Conservation (phyloP, 2,329 filamentous ascomycete genomes). For the Pyricularia pennisetigena region DNA sequence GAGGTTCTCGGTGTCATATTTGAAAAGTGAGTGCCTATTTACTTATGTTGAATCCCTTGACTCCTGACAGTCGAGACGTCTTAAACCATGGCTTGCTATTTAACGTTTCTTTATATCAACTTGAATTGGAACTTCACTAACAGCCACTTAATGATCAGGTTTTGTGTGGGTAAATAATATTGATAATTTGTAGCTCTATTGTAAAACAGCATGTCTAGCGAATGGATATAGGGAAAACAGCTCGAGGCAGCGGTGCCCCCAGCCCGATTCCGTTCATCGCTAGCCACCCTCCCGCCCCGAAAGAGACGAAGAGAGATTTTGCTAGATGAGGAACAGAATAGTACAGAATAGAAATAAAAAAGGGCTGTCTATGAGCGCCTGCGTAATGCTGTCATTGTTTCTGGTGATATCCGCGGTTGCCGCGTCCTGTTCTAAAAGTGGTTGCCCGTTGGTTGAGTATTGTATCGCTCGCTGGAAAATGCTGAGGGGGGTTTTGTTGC, state of each 20-base stretch:
- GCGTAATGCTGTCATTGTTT: not conserved
- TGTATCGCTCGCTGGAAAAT: not conserved
- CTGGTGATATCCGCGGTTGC: not conserved
- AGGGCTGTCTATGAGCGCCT: not conserved
- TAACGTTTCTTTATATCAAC: not conserved
- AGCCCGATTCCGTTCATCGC: not conserved
- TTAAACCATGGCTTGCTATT: not conserved
- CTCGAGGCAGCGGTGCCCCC: not conserved
- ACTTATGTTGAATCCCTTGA: not conserved
- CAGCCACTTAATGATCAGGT: conserved; percentile 18
- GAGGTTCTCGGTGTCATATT: conserved; percentile 95
- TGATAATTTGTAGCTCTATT: not conserved
- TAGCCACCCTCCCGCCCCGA: not conserved
- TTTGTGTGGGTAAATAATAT: conserved; percentile 35
- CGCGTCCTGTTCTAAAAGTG: not conserved
- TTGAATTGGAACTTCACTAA: not conserved
- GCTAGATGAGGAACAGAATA: not conserved
- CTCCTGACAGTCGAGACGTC: not conserved
- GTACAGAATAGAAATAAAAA: not conserved
- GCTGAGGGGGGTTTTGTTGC: not conserved
- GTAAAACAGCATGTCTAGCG: not conserved
- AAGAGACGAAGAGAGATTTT: not conserved
- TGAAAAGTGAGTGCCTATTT: conserved; percentile 70
- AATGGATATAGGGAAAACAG: conserved; percentile 3
- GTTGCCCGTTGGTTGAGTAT: not conserved